A percentile compares a stretch with the other conserved stretches of the same genome.
Evolutionary conservation across 208 protist species (phyloP).

Genomic region (Leishmania major): DNA sequence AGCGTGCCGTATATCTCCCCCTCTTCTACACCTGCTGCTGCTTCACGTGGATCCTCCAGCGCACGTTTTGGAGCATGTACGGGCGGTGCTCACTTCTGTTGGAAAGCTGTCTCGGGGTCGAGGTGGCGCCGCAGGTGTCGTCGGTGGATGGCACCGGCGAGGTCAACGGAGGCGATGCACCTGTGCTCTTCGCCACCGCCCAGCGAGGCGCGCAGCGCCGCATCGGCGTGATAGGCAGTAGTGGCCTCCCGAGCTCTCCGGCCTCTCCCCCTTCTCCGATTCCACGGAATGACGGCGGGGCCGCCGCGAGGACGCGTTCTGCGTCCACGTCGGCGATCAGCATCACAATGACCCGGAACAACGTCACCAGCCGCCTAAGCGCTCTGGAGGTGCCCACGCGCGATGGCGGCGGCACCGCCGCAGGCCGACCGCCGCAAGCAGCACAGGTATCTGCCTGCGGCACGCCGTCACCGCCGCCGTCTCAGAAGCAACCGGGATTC

Average conservation of each 20-base stretch:
- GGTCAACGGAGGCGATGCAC: not conserved
- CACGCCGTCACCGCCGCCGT: not conserved
- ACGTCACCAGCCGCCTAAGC: not conserved
- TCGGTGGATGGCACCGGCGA: constrained; percentile 3
- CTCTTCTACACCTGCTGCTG: constrained; percentile 53
- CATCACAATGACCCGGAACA: not conserved
- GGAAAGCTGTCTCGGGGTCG: constrained; percentile 41
- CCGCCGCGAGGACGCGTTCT: not conserved
- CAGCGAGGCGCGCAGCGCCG: constrained; percentile 10
- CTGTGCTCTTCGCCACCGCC: constrained; percentile 15
- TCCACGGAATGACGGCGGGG: not conserved
- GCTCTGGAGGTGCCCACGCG: not conserved
- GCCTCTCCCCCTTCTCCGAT: not conserved
- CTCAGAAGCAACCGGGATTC: not conserved
- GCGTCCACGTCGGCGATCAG: constrained; percentile 4
- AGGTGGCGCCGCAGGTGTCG: constrained; percentile 22
- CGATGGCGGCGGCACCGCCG: not conserved
- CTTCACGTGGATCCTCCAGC: constrained; percentile 74
- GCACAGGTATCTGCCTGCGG: not conserved
- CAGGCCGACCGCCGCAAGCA: constrained; percentile 4
- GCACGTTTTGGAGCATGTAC: constrained; percentile 61
- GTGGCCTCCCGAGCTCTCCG: not conserved
- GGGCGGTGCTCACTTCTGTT: constrained; percentile 69
- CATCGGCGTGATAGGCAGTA: not conserved
- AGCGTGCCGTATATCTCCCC: constrained; percentile 30